These are phyloP conservation scores for Cryptosporidium xiaoi DNA, from an alignment of 169 alveolate genomes.

Conservation along the genomic window DNA sequence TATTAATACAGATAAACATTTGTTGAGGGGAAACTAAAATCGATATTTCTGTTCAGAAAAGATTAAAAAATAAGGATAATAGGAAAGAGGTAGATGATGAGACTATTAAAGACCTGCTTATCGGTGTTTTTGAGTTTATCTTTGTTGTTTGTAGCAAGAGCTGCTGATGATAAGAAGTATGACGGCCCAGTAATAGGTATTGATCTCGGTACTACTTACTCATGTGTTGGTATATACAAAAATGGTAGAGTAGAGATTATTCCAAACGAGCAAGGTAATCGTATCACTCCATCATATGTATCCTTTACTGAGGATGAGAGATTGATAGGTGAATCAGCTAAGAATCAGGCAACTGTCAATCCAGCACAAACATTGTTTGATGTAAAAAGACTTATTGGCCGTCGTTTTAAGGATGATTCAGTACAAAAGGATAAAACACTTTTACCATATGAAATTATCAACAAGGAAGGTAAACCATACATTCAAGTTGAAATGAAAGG, in stretches of 20 bases:
- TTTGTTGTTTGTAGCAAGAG: neutral
- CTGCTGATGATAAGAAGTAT: slow-evolving; percentile 76
- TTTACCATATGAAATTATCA: slow-evolving; percentile 94
- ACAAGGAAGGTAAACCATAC: slow-evolving; percentile 94
- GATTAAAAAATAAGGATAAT: neutral
- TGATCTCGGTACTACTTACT: slow-evolving; percentile 98
- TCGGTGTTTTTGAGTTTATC: slow-evolving; percentile 12
- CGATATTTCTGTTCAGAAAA: neutral
- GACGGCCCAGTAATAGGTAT: slow-evolving; percentile 97
- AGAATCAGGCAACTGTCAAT: slow-evolving; percentile 96
- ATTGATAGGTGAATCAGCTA: slow-evolving; percentile 97
- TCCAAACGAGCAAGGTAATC: slow-evolving; percentile 94
- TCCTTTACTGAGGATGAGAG: slow-evolving; percentile 96
- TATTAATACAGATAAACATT: too few species aligned
- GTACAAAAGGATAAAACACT: slow-evolving; percentile 95
- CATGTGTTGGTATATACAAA: slow-evolving; percentile 97
- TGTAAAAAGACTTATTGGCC: slow-evolving; percentile 98
- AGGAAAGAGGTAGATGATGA: neutral
- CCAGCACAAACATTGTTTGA: slow-evolving; percentile 97
- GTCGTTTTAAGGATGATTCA: slow-evolving; percentile 94
- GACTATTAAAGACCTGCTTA: slow-evolving; percentile 12
- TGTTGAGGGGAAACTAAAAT: too few species aligned
- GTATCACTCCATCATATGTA: slow-evolving; percentile 98
- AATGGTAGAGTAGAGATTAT: slow-evolving; percentile 98
- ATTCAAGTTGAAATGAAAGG: slow-evolving; percentile 92